phyloP scores from a whole-genome alignment of 2,329 filamentous ascomycete genomes.

The Ustilaginoidea virens region DNA sequence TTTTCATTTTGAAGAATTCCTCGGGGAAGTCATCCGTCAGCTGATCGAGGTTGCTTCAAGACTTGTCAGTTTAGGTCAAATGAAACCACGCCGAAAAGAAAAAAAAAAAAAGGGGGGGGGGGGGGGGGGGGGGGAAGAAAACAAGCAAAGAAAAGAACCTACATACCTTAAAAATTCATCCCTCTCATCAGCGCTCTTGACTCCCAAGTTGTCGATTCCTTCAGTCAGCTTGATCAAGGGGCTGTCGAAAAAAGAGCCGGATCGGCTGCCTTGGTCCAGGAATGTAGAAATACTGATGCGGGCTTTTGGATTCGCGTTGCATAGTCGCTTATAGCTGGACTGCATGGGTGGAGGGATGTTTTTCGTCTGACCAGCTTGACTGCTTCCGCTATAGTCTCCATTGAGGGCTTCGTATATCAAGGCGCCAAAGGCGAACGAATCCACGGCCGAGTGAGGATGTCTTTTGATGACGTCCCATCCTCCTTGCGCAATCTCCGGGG shows the following conservation, averaged over 20 bases:
- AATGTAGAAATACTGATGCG: conserved; percentile 75
- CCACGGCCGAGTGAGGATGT: conserved; percentile 64
- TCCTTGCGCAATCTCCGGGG: conserved; percentile 69
- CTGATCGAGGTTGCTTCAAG: conserved; percentile 55
- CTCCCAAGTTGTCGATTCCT: conserved; percentile 78
- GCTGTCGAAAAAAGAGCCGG: conserved; percentile 81
- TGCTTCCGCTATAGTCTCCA: conserved; percentile 57
- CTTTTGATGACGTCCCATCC: conserved; percentile 91
- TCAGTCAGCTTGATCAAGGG: conserved; percentile 84
- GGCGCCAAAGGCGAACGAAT: conserved; percentile 75
- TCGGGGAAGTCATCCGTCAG: conserved; percentile 90
- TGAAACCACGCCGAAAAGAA: not conserved
- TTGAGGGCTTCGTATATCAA: conserved; percentile 88
- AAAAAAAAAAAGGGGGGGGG: not conserved
- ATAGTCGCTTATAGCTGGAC: conserved; percentile 74
- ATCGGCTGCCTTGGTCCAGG: conserved; percentile 71
- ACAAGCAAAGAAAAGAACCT: too few relatives aligned
- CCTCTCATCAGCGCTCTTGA: conserved; percentile 72
- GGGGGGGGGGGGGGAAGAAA: too few relatives aligned
- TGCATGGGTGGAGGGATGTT: conserved; percentile 80
- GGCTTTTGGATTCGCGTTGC: conserved; percentile 79
- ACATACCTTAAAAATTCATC: conserved; percentile 62
- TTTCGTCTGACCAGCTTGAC: conserved; percentile 75
- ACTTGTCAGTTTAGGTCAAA: too few relatives aligned
- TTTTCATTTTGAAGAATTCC: conserved; percentile 95